Base-by-base conservation (phyloP, 2,329 filamentous ascomycete species). In the Penicillium sp. region DNA sequence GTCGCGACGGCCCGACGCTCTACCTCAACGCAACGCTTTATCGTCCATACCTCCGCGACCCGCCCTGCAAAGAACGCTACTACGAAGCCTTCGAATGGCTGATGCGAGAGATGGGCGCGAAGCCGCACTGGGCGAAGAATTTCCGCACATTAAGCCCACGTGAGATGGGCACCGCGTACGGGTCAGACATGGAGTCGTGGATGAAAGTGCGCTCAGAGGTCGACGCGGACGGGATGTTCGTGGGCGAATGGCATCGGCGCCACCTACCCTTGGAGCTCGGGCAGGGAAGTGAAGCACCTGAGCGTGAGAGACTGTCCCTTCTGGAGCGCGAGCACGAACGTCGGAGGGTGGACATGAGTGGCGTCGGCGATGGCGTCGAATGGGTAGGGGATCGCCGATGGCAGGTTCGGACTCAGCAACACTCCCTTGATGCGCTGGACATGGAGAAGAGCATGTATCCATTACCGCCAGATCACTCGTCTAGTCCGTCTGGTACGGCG, bases 91-190 rank as follows among this genome's bases (percentile, higher is more conserved):
- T 96, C 62, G 92, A 96, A 74, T 93, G 88, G 81, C 79, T 96
- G 44, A 96, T 96, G 92, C 86, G 85, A 57, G 89, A 95, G 43
- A 79, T 95, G 64, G 89, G 88, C 50, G 92, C 88, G 9, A 84
- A 84, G 44, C 92, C 92, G 18, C 92, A 96, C 74, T 96, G 92
- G 90, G 92, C 92, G 8, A 96, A 96, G 81, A 96, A 96, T 72
- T 96, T 95, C 73, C 78, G 80, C 45, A 80, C 82, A 4, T 76
- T 79, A 5, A 81, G 82, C 11, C 67, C 77, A 0, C 85, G 89
- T 31, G 74, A 76, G 58, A 81, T 96, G 42, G 81, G 84, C 56
- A 71, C 73, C 1, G 85, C 90, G 72, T 95, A 94, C 70, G 87
- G 87, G 39, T 72, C 80, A n/a, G 78, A 87, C 46, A 78, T 95